phyloP scores from a whole-genome alignment of 2,329 filamentous ascomycete species.

The Phoma sp. region DNA sequence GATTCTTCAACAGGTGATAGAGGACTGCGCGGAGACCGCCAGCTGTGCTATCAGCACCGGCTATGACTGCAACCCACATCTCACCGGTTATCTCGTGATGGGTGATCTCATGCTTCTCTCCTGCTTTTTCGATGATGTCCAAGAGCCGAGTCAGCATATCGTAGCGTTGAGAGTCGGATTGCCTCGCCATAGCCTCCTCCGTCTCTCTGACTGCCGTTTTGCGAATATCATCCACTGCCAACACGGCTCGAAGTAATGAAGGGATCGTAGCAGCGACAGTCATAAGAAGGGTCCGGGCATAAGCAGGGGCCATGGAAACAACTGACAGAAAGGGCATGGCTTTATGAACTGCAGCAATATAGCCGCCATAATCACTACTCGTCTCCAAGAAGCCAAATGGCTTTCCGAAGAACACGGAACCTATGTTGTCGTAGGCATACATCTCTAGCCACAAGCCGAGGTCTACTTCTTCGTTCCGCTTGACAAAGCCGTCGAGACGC shows the following conservation, averaged over 20 bases:
- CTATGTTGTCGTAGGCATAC: constrained; percentile 28
- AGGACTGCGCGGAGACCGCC: constrained; percentile 42
- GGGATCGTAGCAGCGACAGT: constrained; percentile 20
- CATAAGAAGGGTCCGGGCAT: constrained; percentile 18
- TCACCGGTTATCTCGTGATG: constrained; percentile 23
- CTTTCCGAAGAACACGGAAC: constrained; percentile 30
- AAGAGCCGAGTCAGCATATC: constrained; percentile 42
- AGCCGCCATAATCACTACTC: constrained; percentile 25
- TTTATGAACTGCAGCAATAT: constrained; percentile 42
- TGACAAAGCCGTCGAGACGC: constrained; percentile 28
- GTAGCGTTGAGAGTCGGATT: constrained; percentile 20
- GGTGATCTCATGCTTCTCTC: not conserved
- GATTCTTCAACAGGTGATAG: constrained; percentile 48
- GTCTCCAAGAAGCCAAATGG: constrained; percentile 28
- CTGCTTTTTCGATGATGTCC: constrained; percentile 29
- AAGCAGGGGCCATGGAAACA: constrained; percentile 17
- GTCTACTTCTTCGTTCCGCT: constrained; percentile 25
- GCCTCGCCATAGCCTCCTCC: constrained; percentile 14
- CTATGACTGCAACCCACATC: constrained; percentile 40
- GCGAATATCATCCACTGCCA: constrained; percentile 24
- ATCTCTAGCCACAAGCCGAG: constrained; percentile 38
- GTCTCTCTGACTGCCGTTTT: constrained; percentile 26
- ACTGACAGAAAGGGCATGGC: constrained; percentile 35
- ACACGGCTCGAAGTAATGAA: constrained; percentile 30
- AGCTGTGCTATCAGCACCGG: constrained; percentile 45